These are phyloP conservation scores for Flaveria ramosissima DNA, from an alignment of 129 eudicot species.

Conservation along the genomic window DNA sequence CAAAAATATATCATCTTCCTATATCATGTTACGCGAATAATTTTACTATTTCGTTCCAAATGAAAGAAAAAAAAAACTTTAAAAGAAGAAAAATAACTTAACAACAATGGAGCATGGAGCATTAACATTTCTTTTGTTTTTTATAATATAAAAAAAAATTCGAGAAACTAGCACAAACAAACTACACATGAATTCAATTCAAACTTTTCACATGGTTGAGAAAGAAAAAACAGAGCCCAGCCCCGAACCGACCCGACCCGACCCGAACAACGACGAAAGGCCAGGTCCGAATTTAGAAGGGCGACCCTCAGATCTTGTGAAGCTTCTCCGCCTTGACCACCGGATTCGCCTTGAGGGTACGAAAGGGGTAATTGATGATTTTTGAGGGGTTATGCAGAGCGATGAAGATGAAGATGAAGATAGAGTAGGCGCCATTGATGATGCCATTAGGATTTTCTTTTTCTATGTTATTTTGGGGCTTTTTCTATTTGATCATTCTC, in stretches of 20 bases:
- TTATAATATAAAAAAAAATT: background rate
- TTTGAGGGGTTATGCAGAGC: slow-evolving; percentile 27
- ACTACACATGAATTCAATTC: slow-evolving; percentile 34
- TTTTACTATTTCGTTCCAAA: no score
- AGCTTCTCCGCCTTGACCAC: slow-evolving; percentile 60
- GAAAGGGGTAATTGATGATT: slow-evolving; percentile 30
- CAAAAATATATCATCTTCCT: no score
- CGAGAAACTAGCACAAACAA: slow-evolving; percentile 27
- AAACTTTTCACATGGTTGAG: slow-evolving; percentile 33
- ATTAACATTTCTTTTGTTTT: slow-evolving; percentile 6
- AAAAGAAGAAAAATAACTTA: no score
- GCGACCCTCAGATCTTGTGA: slow-evolving; percentile 46
- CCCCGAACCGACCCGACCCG: slow-evolving; percentile 24
- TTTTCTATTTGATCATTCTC: background rate
- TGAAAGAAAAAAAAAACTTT: no score
- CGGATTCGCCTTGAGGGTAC: slow-evolving; percentile 57
- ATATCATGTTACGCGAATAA: no score
- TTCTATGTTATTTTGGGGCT: background rate
- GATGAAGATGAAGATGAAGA: no score
- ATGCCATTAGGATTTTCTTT: slow-evolving; percentile 17
- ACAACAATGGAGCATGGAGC: background rate
- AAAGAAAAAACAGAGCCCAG: slow-evolving; percentile 1
- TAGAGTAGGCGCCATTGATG: slow-evolving; percentile 34
- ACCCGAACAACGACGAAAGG: slow-evolving; percentile 6
- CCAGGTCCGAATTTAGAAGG: slow-evolving; percentile 23